These are phyloP conservation scores for Blastobotrys capitulatus DNA, from an alignment of 1,139 yeast genomes.

Conservation along the genomic window DNA sequence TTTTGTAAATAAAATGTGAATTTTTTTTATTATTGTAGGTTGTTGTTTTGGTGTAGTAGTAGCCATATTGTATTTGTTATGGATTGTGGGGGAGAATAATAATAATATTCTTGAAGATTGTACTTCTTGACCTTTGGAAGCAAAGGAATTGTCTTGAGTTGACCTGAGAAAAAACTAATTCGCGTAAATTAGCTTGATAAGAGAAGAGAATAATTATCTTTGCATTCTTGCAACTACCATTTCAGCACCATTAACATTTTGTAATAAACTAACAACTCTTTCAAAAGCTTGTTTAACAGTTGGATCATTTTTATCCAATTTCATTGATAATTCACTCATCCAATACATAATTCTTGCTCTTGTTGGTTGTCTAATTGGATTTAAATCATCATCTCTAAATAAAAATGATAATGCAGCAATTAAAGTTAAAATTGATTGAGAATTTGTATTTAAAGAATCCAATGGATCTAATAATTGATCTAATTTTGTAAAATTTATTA, in stretches of 20 bases:
- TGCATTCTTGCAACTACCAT: background rate
- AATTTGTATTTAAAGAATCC: background rate
- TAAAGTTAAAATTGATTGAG: constrained; percentile 2
- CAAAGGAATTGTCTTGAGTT: too few species aligned
- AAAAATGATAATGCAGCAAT: constrained; percentile 2
- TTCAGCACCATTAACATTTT: constrained; percentile 5
- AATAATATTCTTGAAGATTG: too few species aligned
- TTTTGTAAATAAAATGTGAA: background rate
- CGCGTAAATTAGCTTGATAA: too few species aligned
- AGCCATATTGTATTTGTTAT: too few species aligned
- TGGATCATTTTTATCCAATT: background rate
- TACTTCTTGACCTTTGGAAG: too few species aligned
- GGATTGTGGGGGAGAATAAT: too few species aligned
- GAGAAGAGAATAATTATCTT: too few species aligned
- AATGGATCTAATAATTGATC: constrained; percentile 1
- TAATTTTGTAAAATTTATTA: background rate
- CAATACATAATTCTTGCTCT: constrained; percentile 6
- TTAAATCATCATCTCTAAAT: constrained; percentile 1
- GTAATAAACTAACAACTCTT: background rate
- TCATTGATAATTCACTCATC: background rate
- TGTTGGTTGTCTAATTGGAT: constrained; percentile 8
- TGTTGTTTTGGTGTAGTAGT: constrained; percentile 45
- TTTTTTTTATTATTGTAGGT: background rate
- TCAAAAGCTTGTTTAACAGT: background rate
- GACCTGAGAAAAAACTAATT: too few species aligned